Evolutionary conservation across 1,284 basidiomycete species (phyloP).

Genomic region (Schizophyllum amplum): DNA sequence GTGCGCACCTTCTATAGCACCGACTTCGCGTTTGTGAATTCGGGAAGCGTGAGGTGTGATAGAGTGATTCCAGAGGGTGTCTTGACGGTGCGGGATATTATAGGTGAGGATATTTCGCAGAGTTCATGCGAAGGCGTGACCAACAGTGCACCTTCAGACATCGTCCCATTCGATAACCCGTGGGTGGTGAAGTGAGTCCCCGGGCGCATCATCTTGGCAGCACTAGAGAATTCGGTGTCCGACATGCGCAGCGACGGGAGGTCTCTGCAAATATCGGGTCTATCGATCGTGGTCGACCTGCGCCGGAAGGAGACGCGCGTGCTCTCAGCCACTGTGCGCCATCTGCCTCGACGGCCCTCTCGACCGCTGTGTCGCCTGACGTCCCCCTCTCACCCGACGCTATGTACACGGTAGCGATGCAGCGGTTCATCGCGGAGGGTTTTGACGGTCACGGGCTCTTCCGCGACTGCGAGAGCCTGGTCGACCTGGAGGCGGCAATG

Average conservation of each 20-base stretch:
- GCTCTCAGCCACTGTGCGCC: no score
- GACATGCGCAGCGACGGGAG: constrained; percentile 12
- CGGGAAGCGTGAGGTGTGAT: constrained; percentile 8
- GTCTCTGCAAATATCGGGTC: constrained; percentile 12
- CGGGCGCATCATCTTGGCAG: not conserved
- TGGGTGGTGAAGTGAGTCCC: not conserved
- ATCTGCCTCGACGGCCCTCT: no score
- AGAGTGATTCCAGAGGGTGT: not conserved
- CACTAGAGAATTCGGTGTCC: constrained; percentile 10
- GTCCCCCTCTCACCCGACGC: not conserved
- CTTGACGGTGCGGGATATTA: not conserved
- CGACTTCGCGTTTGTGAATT: constrained; percentile 7
- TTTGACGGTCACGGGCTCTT: not conserved
- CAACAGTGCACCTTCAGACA: not conserved
- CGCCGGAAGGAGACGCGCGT: constrained; percentile 3
- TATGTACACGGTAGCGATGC: not conserved
- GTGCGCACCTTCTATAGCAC: constrained; percentile 5
- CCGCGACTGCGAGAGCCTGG: constrained; percentile 1
- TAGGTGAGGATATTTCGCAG: not conserved
- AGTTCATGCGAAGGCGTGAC: not conserved
- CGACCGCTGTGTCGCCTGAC: not conserved
- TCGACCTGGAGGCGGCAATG: constrained; percentile 9
- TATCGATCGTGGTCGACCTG: constrained; percentile 10
- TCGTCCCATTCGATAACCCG: not conserved
- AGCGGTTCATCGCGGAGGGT: not conserved